A percentile compares a stretch with the other conserved stretches of the same genome.
Conservation (phyloP, 1,139 yeast species). For the Candida gigantensis region DNA sequence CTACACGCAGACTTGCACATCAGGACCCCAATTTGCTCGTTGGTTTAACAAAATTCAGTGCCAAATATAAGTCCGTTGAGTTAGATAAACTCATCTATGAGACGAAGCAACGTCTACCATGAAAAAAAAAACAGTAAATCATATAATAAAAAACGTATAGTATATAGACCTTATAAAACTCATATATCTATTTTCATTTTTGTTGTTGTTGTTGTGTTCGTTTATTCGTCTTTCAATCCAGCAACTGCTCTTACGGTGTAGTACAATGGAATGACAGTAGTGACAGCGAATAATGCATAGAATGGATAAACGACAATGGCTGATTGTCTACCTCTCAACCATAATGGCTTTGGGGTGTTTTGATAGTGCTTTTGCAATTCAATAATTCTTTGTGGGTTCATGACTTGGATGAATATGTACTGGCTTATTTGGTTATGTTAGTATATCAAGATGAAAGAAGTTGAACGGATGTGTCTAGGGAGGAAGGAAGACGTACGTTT, state of each 20-base stretch:
- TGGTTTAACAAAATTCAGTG: too few species aligned
- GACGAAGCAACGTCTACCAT: too few species aligned
- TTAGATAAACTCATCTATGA: too few species aligned
- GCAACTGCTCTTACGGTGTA: constrained; percentile 73
- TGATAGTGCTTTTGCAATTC: constrained; percentile 77
- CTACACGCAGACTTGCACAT: neutral
- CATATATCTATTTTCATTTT: neutral
- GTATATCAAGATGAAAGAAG: too few species aligned
- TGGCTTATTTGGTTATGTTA: too few species aligned
- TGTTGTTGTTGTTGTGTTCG: neutral
- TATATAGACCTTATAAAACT: neutral
- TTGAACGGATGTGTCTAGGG: too few species aligned
- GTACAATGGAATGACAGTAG: constrained; percentile 69
- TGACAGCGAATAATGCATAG: constrained; percentile 78
- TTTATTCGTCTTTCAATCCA: constrained; percentile 15
- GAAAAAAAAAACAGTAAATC: too few species aligned
- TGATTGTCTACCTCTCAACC: constrained; percentile 75
- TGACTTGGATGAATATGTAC: too few species aligned
- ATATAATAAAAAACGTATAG: neutral
- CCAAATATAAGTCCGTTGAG: too few species aligned
- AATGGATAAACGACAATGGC: constrained; percentile 84
- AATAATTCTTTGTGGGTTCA: constrained; percentile 69
- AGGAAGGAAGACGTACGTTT: too few species aligned
- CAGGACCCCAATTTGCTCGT: neutral
- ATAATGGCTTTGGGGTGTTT: constrained; percentile 67